phyloP scores from a whole-genome alignment of 2,329 filamentous ascomycete species.

The Purpureocillium takamizusanense region DNA sequence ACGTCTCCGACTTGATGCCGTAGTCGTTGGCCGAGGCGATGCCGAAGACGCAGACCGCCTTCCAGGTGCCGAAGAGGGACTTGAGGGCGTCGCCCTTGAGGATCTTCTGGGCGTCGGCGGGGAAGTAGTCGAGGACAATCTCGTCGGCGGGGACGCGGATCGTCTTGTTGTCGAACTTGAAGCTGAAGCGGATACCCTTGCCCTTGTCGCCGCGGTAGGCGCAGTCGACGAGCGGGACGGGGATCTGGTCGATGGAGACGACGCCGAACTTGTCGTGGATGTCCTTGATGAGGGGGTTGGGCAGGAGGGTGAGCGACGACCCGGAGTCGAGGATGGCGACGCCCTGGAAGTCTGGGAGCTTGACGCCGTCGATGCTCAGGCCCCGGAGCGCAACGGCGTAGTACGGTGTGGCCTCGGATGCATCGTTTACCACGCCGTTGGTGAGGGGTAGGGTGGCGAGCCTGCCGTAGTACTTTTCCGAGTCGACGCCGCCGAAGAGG shows the following conservation, averaged over 20 bases:
- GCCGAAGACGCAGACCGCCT: constrained; percentile 43
- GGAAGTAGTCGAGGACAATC: constrained; percentile 38
- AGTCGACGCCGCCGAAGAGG: constrained; percentile 73
- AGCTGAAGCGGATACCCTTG: constrained; percentile 37
- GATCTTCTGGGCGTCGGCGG: constrained; percentile 29
- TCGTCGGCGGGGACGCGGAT: constrained; percentile 44
- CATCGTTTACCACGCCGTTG: too few species aligned
- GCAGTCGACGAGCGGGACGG: constrained; percentile 45
- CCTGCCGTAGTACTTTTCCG: constrained; percentile 57
- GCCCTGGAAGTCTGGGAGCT: constrained; percentile 28
- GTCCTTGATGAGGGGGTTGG: constrained; percentile 43
- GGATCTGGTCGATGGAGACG: constrained; percentile 26
- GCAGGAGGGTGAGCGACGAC: constrained; percentile 61
- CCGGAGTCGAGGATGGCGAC: constrained; percentile 66
- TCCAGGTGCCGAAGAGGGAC: constrained; percentile 25
- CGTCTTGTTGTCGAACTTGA: constrained; percentile 38
- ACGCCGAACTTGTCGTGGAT: constrained; percentile 45
- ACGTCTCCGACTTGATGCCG: constrained; percentile 15
- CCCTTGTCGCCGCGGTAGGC: constrained; percentile 32
- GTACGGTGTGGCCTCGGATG: constrained; percentile 23
- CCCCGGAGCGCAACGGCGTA: constrained; percentile 25
- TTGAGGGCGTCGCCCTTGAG: constrained; percentile 25
- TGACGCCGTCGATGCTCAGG: constrained; percentile 29
- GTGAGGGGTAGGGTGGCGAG: constrained; percentile 36
- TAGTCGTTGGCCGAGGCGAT: constrained; percentile 34